Evolutionary conservation across 2,329 filamentous ascomycete species (phyloP).

Genomic region (Sporothrix phasma): DNA sequence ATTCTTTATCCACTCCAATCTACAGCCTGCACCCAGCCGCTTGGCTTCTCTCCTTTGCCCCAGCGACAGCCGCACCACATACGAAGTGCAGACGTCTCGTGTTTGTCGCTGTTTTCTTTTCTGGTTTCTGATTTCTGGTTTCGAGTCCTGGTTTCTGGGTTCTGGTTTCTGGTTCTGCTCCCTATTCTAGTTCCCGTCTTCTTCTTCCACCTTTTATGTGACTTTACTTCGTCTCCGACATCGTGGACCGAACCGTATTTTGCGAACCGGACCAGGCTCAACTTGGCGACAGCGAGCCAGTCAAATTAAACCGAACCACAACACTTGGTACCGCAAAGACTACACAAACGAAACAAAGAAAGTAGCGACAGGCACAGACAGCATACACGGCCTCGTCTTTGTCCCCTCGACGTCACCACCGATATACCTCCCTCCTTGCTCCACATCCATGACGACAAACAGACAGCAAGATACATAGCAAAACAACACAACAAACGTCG

Average conservation of each 20-base stretch:
- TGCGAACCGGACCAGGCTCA: background rate
- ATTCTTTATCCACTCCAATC: no score
- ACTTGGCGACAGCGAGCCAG: background rate
- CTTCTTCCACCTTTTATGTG: background rate
- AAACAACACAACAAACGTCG: background rate
- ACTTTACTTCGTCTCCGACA: background rate
- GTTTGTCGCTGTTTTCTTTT: background rate
- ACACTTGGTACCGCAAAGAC: background rate
- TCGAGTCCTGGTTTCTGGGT: no score
- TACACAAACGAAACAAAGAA: background rate
- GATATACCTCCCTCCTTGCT: background rate
- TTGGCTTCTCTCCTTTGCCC: conserved; percentile 1
- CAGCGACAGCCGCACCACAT: conserved; percentile 9
- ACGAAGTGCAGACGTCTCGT: background rate
- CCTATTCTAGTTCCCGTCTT: no score
- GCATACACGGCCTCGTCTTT: background rate
- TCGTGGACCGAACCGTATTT: background rate
- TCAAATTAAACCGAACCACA: background rate
- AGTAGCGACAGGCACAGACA: background rate
- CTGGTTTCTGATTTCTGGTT: background rate
- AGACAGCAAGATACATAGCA: background rate
- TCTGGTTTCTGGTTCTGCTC: background rate
- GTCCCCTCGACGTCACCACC: background rate
- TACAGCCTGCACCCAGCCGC: conserved; percentile 1
- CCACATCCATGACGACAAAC: background rate